Base-by-base conservation (phyloP, 2,329 filamentous ascomycete genomes). In the Nigrospora sphaerica region DNA sequence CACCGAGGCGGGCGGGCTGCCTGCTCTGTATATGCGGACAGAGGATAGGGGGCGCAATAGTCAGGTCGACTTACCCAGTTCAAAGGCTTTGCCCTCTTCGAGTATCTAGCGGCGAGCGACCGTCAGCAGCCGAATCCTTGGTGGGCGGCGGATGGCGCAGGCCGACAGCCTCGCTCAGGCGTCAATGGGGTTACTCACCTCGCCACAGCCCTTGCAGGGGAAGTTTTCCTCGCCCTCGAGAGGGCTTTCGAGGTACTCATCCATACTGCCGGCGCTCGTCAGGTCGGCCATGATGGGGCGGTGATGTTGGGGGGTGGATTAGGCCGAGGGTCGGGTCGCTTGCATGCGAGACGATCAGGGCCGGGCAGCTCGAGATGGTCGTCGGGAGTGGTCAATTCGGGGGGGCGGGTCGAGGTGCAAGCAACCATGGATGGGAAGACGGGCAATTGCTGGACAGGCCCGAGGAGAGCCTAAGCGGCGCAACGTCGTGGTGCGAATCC, bases 51-150 rank as follows among this genome's bases (percentile, higher is more conserved):
- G 10, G 23, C 23, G 23, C 23, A 28, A 28, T 28, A 28, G 23
- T 28, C 23, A 9, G 41, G 46, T 36, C 36, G 38, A 74, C 77
- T 48, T 75, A 97, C 92, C 90, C 60, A 98, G 78, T 72, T 98
- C 93, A 61, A 95, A 98, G 44, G 93, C 93, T 70, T 97, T 97
- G 59, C 93, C 93, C 76, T 98, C 93, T 69, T 98, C 93, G 17
- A 98, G 79, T 56, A 97, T 95, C 90, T 96, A 65, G 47, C 42
- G 48, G 42, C 40, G 48, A 42, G 12, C 12, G 43, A 49, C 43
- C 44, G 49, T 62, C 53, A 62, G 58, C 51, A 47, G 50, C 48
- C 34, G 35, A 35, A 31, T 11, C 28, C 42, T 51, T 40, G 28
- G 38, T 36, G 34, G 34, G 12, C 4, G 34, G 34, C 34, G 12